Percentiles rank a stretch among this genome's conserved stretches.
These are phyloP conservation scores for Coemansia sp. DNA, from an alignment of 192 early-diverging fungal species.

Conservation along the genomic window DNA sequence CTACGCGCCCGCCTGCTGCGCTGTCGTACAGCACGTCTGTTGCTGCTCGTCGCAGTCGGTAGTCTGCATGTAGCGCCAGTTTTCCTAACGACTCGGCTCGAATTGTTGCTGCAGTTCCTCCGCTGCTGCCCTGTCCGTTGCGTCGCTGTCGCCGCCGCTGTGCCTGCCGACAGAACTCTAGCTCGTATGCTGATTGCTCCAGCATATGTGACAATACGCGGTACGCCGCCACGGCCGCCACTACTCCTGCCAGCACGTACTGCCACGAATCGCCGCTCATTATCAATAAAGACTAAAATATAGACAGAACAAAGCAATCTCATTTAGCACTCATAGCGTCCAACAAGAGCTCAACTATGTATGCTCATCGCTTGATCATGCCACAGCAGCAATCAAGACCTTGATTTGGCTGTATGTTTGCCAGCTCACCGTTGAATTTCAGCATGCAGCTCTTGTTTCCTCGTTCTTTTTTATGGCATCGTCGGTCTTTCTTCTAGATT, in stretches of 20 bases:
- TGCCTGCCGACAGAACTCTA: conserved; percentile 2
- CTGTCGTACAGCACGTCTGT: conserved; percentile 32
- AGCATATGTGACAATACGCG: conserved; percentile 30
- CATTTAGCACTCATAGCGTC: not conserved
- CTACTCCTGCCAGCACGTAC: conserved; percentile 10
- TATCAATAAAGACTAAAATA: no score
- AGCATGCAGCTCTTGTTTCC: not conserved
- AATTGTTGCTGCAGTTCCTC: not conserved
- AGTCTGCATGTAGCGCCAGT: conserved; percentile 19
- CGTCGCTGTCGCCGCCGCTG: conserved; percentile 14
- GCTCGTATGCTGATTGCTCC: conserved; percentile 35
- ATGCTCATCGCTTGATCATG: not conserved
- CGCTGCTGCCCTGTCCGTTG: conserved; percentile 14
- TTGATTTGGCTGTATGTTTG: not conserved
- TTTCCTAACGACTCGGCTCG: conserved; percentile 14
- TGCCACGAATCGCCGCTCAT: conserved; percentile 16
- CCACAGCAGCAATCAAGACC: not conserved
- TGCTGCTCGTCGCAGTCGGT: conserved; percentile 20
- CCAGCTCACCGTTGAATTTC: not conserved
- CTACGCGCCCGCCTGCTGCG: conserved; percentile 17
- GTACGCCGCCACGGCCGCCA: conserved; percentile 26
- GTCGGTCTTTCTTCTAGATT: conserved; percentile 90
- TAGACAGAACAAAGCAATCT: not conserved
- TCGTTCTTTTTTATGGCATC: conserved; percentile 53
- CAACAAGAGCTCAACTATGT: not conserved